Conservation (phyloP, 495 filamentous ascomycete species). For the Penicillium argentinense region DNA sequence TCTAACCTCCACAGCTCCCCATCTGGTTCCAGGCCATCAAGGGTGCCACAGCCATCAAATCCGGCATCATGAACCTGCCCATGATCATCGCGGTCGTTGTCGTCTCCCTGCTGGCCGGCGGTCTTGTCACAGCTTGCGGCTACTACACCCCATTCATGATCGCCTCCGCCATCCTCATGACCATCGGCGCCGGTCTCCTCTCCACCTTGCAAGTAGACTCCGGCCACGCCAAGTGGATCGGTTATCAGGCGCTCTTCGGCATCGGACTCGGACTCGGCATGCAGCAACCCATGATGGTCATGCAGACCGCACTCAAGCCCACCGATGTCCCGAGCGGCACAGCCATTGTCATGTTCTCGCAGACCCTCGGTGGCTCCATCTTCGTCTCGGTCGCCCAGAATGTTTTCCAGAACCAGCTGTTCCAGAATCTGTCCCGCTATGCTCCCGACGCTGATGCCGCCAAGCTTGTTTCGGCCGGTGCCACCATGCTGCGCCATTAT, state of each 20-base stretch:
- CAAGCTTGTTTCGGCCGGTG: constrained; percentile 59
- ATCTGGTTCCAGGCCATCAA: constrained; percentile 92
- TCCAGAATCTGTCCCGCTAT: constrained; percentile 51
- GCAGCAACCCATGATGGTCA: constrained; percentile 67
- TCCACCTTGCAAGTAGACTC: constrained; percentile 61
- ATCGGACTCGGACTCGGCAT: constrained; percentile 67
- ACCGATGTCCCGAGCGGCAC: constrained; percentile 67
- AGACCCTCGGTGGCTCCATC: constrained; percentile 69
- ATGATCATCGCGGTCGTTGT: constrained; percentile 65
- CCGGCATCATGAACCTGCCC: constrained; percentile 77
- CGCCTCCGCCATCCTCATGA: constrained; percentile 52
- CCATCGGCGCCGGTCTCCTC: constrained; percentile 70
- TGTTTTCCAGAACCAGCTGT: constrained; percentile 71
- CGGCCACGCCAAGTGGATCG: constrained; percentile 64
- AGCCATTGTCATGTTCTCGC: constrained; percentile 65
- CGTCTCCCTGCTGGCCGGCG: constrained; percentile 60
- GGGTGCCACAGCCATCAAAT: constrained; percentile 61
- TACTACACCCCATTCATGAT: constrained; percentile 81
- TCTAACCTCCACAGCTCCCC: constrained; percentile 58
- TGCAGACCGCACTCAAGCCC: constrained; percentile 62
- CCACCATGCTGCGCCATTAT: constrained; percentile 59
- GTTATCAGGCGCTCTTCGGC: constrained; percentile 72
- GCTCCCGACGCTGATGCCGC: constrained; percentile 52
- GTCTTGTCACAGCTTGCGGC: constrained; percentile 58
- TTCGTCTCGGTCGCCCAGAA: constrained; percentile 77